Evolutionary conservation across 2,329 filamentous ascomycete species (phyloP).

Genomic region (Lachnellula willkommii): DNA sequence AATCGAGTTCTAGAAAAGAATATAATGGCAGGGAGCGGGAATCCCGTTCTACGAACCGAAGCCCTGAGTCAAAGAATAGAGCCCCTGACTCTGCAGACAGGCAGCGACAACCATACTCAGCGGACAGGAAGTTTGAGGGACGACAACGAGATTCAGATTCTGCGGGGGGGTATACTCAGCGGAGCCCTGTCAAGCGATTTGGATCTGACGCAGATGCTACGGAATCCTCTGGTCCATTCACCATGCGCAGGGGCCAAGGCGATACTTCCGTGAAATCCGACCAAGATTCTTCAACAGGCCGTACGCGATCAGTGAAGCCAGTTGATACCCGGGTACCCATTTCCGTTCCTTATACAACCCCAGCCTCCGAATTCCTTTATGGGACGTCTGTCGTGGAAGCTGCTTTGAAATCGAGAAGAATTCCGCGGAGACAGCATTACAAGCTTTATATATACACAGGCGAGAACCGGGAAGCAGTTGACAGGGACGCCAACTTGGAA

Average conservation of each 20-base stretch:
- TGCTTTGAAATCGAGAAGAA: constrained; percentile 55
- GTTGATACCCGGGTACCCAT: constrained; percentile 27
- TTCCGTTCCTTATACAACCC: constrained; percentile 66
- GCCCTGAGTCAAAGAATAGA: neutral
- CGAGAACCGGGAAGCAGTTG: constrained; percentile 46
- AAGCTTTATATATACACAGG: constrained; percentile 72
- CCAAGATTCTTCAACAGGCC: neutral
- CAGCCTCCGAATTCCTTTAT: constrained; percentile 88
- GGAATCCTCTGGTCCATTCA: neutral
- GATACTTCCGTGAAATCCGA: neutral
- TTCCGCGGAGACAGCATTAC: constrained; percentile 67
- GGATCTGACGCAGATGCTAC: neutral
- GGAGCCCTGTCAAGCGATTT: neutral
- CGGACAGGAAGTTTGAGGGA: neutral
- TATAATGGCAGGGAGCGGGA: neutral
- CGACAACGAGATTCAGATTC: neutral
- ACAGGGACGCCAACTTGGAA: constrained; percentile 41
- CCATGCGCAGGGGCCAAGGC: neutral
- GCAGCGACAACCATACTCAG: neutral
- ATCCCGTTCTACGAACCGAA: neutral
- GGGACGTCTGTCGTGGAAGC: constrained; percentile 76
- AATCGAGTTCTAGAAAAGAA: neutral
- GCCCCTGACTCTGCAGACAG: neutral
- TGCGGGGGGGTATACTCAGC: neutral
- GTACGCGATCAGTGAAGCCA: constrained; percentile 2